A percentile compares a stretch with the other conserved stretches of the same genome.
Conservation (phyloP, 768 basidiomycete species). For the Amanita rubescens region DNA sequence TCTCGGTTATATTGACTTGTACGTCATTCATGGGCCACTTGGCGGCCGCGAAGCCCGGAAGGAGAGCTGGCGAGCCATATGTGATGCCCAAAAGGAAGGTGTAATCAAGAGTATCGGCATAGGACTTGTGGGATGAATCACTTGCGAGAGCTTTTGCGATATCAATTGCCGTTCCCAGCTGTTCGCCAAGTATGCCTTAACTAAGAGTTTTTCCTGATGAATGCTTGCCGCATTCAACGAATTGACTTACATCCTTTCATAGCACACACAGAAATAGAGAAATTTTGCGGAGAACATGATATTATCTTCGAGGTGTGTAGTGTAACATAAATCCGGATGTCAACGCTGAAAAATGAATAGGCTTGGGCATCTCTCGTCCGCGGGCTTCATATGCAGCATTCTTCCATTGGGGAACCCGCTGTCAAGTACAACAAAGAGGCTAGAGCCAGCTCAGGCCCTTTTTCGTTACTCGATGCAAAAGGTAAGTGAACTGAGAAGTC, state of each 20-base stretch:
- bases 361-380: conserved; percentile 72
- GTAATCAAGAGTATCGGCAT: conserved; percentile 57
- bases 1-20: conserved; percentile 63
- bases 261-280: conserved; percentile 54
- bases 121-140: conserved; percentile 52
- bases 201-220: conserved; percentile 2
- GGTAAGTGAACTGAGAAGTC: conserved; percentile 25
- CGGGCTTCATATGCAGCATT: conserved; percentile 56
- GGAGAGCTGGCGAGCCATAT: conserved; percentile 60
- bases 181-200: conserved; percentile 48
- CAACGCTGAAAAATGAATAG: conserved; percentile 21
- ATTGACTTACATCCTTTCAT: conserved; percentile 65
- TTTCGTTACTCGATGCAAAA: conserved; percentile 77
- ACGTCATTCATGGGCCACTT: conserved; percentile 63
- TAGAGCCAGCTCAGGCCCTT: conserved; percentile 52
- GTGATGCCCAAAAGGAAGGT: conserved; percentile 56
- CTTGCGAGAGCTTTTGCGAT: conserved; percentile 42
- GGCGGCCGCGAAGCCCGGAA: conserved; percentile 49
- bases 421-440: conserved; percentile 50
- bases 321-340: not conserved
- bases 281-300: conserved; percentile 44
- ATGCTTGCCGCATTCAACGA: conserved; percentile 17
- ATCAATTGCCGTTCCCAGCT: conserved; percentile 41
- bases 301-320: conserved; percentile 55
- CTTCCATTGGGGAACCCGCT: conserved; percentile 43